Conservation (phyloP, 2,329 filamentous ascomycete genomes). For the Diaporthe sp. region DNA sequence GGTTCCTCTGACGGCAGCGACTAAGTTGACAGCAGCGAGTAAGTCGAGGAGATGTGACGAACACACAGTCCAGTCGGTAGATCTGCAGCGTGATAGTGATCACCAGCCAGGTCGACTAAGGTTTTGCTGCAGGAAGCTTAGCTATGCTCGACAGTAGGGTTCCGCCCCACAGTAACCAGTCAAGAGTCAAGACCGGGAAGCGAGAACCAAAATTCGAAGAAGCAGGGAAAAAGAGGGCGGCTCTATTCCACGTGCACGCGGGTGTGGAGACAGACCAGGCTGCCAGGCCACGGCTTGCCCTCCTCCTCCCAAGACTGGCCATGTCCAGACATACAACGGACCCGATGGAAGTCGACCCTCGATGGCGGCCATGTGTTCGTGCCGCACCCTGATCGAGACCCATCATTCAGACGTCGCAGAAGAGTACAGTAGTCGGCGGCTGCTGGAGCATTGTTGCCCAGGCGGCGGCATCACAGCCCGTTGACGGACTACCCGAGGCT, state of each 20-base stretch:
- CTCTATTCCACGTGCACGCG: neutral
- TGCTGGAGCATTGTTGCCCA: neutral
- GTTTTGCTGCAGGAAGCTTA: constrained; percentile 20
- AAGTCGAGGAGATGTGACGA: constrained; percentile 20
- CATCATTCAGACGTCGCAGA: neutral
- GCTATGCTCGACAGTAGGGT: constrained; percentile 19
- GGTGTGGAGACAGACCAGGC: neutral
- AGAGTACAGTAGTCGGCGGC: neutral
- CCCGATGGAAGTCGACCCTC: neutral
- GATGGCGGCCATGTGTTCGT: neutral
- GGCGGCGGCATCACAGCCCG: neutral
- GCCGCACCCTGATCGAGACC: neutral
- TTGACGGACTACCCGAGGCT: neutral
- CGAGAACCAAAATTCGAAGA: neutral
- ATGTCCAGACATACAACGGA: neutral
- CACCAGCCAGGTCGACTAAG: constrained; percentile 10
- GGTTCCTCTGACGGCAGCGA: constrained; percentile 13
- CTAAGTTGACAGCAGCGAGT: constrained; percentile 2
- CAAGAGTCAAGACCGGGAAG: neutral
- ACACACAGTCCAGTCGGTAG: constrained; percentile 1
- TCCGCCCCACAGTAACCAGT: neutral
- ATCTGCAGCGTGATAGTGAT: constrained; percentile 30
- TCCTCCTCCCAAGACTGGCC: neutral
- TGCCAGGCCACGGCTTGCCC: neutral
- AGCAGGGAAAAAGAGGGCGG: neutral